Conservation (phyloP, 2,329 filamentous ascomycete genomes). For the Sphaerostilbella broomeana region DNA sequence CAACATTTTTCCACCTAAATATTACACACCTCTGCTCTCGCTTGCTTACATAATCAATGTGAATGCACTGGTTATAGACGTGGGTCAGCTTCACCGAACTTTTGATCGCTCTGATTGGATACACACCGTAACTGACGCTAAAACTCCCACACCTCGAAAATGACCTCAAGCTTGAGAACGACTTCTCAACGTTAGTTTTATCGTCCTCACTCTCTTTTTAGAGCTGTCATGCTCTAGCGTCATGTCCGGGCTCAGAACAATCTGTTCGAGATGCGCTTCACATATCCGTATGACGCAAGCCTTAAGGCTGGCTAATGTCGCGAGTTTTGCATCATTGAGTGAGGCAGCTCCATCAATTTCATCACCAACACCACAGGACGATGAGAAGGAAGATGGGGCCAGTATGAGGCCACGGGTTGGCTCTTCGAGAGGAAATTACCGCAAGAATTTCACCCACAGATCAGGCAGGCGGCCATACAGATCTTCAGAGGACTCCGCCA, state of each 20-base stretch:
- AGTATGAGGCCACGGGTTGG: neutral
- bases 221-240: slow-evolving; percentile 10
- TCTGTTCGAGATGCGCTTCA: slow-evolving; percentile 30
- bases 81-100: neutral
- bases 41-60: too few relatives aligned
- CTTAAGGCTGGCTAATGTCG: slow-evolving; percentile 17
- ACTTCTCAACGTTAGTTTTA: slow-evolving; percentile 3
- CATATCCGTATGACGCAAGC: slow-evolving; percentile 19
- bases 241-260: slow-evolving; percentile 30
- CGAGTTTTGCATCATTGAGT: slow-evolving; percentile 21
- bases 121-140: slow-evolving; percentile 12
- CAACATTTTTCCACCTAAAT: too few relatives aligned
- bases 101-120: slow-evolving; percentile 6
- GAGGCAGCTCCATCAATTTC: slow-evolving; percentile 10
- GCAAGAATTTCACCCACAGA: neutral
- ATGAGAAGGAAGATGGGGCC: neutral
- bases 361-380: neutral
- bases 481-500: slow-evolving; percentile 18
- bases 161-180: neutral
- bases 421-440: neutral
- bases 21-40: too few relatives aligned
- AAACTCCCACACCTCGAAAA: slow-evolving; percentile 14
- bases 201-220: neutral
- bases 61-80: neutral
- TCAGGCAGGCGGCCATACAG: slow-evolving; percentile 7